A percentile compares a stretch with the other conserved stretches of the same genome.
Evolutionary conservation across 1,139 yeast species (phyloP).

Genomic region (Magnusiomyces starmeri): DNA sequence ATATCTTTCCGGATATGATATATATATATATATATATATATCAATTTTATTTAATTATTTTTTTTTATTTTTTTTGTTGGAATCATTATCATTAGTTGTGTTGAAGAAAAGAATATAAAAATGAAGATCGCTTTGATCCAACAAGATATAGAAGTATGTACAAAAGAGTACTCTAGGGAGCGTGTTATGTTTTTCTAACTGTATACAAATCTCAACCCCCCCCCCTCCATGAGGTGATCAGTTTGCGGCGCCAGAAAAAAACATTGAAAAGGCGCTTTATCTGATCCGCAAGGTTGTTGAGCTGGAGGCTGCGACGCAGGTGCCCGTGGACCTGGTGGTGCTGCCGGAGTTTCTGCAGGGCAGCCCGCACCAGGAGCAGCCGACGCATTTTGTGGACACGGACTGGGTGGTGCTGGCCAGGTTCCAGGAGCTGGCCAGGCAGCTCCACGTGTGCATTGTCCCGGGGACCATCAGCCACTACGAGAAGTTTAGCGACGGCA

Average conservation of each 20-base stretch:
- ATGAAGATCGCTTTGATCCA: slow-evolving; percentile 8
- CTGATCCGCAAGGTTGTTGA: slow-evolving; percentile 2
- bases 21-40: no score
- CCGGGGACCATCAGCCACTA: slow-evolving; percentile 18
- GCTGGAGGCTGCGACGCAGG: neutral
- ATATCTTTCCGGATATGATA: no score
- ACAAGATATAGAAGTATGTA: slow-evolving; percentile 5
- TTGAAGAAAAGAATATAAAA: no score
- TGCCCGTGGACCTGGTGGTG: slow-evolving; percentile 12
- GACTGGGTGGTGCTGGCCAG: slow-evolving; percentile 1
- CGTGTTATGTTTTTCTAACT: no score
- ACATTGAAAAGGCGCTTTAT: slow-evolving; percentile 9
- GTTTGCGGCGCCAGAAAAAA: slow-evolving; percentile 9
- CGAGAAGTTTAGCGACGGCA: slow-evolving; percentile 1
- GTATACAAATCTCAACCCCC: neutral
- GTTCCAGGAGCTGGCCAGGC: slow-evolving; percentile 17
- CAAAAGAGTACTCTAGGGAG: neutral
- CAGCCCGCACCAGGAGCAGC: slow-evolving; percentile 10
- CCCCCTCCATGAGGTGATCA: neutral
- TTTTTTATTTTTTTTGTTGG: no score
- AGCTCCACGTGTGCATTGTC: slow-evolving; percentile 18
- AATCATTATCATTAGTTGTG: neutral
- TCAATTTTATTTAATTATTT: no score
- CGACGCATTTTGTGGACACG: slow-evolving; percentile 2
- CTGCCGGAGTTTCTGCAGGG: slow-evolving; percentile 17